These are phyloP conservation scores for Exophiala viscosa DNA, from an alignment of 2,329 filamentous ascomycete genomes.

Conservation along the genomic window DNA sequence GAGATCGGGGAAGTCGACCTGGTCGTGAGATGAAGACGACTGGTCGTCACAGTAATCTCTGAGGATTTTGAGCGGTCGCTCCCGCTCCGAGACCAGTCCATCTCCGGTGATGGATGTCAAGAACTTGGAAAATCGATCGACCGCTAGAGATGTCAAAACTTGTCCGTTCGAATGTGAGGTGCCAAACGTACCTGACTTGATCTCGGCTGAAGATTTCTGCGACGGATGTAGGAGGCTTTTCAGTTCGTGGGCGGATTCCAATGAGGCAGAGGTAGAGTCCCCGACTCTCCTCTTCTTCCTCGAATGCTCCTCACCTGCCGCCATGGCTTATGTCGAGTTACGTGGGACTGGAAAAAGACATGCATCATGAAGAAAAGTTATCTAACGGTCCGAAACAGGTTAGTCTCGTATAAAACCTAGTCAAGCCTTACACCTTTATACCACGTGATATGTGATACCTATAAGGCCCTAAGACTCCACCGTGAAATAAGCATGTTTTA, in stretches of 20 bases:
- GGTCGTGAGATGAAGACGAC: constrained; percentile 52
- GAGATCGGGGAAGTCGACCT: constrained; percentile 66
- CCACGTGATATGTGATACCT: too few relatives aligned
- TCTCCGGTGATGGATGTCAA: constrained; percentile 38
- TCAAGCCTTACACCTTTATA: too few relatives aligned
- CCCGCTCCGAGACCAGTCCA: constrained; percentile 36
- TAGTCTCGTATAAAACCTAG: too few relatives aligned
- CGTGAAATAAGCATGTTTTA: too few relatives aligned
- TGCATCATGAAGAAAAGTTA: constrained; percentile 14
- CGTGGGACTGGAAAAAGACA: constrained; percentile 30
- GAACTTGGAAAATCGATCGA: constrained; percentile 45
- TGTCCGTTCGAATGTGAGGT: background rate
- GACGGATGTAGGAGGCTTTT: constrained; percentile 62
- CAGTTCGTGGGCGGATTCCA: constrained; percentile 60
- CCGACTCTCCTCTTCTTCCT: constrained; percentile 41
- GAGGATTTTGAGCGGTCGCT: constrained; percentile 41
- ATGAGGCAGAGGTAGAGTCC: constrained; percentile 24
- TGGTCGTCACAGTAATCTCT: constrained; percentile 53
- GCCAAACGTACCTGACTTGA: constrained; percentile 62
- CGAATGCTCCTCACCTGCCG: background rate
- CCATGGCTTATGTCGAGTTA: background rate
- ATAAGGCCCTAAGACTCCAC: too few relatives aligned
- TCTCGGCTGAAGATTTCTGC: constrained; percentile 53
- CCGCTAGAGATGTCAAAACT: constrained; percentile 31
- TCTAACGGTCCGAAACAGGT: too few relatives aligned